Conservation (phyloP, 129 eudicot species). For the Lactuca saligna region DNA sequence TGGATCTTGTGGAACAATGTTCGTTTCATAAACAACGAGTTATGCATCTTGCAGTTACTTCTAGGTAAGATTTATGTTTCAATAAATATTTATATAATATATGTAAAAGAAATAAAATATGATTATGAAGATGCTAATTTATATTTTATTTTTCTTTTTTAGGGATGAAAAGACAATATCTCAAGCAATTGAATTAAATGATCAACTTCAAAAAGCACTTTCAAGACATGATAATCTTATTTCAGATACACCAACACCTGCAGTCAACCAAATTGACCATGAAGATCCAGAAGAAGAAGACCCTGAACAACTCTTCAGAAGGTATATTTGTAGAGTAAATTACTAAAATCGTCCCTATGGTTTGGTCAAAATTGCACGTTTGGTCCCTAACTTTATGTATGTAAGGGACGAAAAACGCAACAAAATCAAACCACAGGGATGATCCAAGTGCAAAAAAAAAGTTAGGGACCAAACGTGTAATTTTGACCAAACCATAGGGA, state of each 20-base stretch:
- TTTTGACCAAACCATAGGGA: too few species aligned
- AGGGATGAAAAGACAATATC: slow-evolving; percentile 80
- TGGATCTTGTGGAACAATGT: slow-evolving; percentile 98
- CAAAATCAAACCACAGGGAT: too few species aligned
- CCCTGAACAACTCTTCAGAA: slow-evolving; percentile 82
- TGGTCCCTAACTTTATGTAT: too few species aligned
- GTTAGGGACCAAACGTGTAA: too few species aligned
- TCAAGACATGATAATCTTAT: slow-evolving; percentile 72
- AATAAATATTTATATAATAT: too few species aligned
- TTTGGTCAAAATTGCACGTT: too few species aligned
- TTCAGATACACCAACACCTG: slow-evolving; percentile 46
- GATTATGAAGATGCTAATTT: not conserved
- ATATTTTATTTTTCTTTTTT: slow-evolving; percentile 15
- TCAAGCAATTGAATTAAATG: slow-evolving; percentile 84
- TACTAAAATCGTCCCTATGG: too few species aligned
- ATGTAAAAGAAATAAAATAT: too few species aligned
- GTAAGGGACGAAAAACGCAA: too few species aligned
- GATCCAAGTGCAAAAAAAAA: too few species aligned
- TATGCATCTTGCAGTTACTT: slow-evolving; percentile 91
- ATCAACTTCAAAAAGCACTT: slow-evolving; percentile 76
- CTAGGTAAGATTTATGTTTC: slow-evolving; percentile 49
- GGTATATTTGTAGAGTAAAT: slow-evolving; percentile 41
- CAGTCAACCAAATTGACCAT: slow-evolving; percentile 46
- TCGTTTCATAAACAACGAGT: slow-evolving; percentile 95
- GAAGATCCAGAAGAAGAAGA: slow-evolving; percentile 84